Percentiles rank a stretch among this genome's conserved stretches.
Conservation (phyloP, 2,329 filamentous ascomycete species). For the Xylariaceae sp. region DNA sequence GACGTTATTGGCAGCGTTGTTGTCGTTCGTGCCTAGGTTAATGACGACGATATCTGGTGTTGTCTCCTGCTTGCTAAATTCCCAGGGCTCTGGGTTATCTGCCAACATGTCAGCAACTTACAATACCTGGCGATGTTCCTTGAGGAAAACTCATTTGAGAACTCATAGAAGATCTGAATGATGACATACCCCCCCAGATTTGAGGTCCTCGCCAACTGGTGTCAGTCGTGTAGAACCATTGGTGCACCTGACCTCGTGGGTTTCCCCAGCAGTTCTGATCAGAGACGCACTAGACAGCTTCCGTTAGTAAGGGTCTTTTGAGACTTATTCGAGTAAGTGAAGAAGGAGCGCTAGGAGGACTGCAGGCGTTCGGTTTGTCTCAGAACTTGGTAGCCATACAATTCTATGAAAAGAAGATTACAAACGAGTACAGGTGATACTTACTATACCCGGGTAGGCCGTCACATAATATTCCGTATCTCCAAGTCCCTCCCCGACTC, state of each 20-base stretch:
- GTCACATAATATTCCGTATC: constrained; percentile 55
- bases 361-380: too few relatives aligned
- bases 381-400: too few relatives aligned
- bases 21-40: constrained; percentile 44
- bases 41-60: constrained; percentile 42
- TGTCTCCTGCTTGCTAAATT: constrained; percentile 37
- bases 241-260: constrained; percentile 44
- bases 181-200: too few relatives aligned
- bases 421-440: too few relatives aligned
- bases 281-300: constrained; percentile 35
- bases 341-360: too few relatives aligned
- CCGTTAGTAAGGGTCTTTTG: too few relatives aligned
- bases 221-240: constrained; percentile 55
- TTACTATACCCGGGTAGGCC: constrained; percentile 49
- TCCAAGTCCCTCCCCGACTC: constrained; percentile 51
- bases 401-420: too few relatives aligned
- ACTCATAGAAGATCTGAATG: too few relatives aligned
- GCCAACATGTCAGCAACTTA: constrained; percentile 1
- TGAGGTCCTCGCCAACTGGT: constrained; percentile 41
- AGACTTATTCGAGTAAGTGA: too few relatives aligned
- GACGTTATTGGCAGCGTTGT: constrained; percentile 38
- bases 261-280: constrained; percentile 54
- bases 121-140: too few relatives aligned
- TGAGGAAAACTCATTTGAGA: too few relatives aligned
- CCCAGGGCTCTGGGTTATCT: constrained; percentile 40